These are phyloP conservation scores for Sicyos baderoa DNA, from an alignment of 306 rosid species.

Conservation along the genomic window DNA sequence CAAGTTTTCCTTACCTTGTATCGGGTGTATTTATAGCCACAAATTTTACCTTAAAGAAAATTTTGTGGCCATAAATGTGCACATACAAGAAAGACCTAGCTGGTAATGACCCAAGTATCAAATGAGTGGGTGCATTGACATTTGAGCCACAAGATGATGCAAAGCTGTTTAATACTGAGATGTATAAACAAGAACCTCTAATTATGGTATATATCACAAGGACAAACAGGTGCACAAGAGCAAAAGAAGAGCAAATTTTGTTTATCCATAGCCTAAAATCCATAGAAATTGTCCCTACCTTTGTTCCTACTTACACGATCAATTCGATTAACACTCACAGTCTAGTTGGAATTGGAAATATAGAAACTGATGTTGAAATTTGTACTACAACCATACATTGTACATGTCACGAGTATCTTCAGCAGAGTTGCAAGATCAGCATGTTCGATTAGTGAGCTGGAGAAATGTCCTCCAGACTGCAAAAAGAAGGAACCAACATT, in stretches of 20 bases:
- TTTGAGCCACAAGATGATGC: background rate
- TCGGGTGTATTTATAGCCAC: no score
- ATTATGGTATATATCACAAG: background rate
- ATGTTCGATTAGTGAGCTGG: background rate
- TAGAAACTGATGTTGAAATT: background rate
- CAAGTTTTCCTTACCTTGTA: no score
- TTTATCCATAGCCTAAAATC: background rate
- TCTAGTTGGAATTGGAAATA: background rate
- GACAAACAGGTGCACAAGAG: background rate
- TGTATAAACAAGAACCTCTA: background rate
- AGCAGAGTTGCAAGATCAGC: background rate
- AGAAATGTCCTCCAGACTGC: slow-evolving; percentile 71
- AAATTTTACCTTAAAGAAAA: no score
- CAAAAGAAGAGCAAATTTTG: background rate
- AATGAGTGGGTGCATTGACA: background rate
- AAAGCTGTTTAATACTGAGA: background rate
- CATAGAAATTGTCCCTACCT: background rate
- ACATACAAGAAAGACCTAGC: no score
- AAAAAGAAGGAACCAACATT: slow-evolving; percentile 18
- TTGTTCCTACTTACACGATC: background rate
- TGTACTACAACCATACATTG: background rate
- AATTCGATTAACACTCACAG: background rate
- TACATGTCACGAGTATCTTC: background rate
- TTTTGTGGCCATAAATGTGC: no score
- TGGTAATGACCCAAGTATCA: no score